These are phyloP conservation scores for Pichia cephalocereana DNA, from an alignment of 805 yeast genomes.

Conservation along the genomic window DNA sequence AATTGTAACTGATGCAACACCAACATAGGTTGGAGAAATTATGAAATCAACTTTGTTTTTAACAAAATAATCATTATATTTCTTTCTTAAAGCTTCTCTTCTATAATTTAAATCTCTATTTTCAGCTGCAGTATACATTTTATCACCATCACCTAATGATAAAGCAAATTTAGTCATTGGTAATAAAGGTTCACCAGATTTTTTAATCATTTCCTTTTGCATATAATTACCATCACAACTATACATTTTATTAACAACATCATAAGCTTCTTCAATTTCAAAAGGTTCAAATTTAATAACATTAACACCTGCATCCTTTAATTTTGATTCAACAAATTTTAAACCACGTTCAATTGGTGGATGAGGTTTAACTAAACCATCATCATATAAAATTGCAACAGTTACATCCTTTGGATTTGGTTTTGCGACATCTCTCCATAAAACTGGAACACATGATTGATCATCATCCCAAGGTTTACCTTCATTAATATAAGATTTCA, in stretches of 20 bases:
- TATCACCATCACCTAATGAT: constrained; percentile 50
- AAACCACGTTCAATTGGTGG: constrained; percentile 58
- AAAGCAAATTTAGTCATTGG: constrained; percentile 57
- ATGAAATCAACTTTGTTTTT: constrained; percentile 54
- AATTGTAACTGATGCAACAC: constrained; percentile 62
- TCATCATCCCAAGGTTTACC: constrained; percentile 57
- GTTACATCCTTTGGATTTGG: constrained; percentile 38
- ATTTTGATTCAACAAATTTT: constrained; percentile 41
- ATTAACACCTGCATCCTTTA: constrained; percentile 50
- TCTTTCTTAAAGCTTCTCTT: constrained; percentile 52
- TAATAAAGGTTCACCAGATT: constrained; percentile 61
- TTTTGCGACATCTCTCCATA: constrained; percentile 40
- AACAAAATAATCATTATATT: constrained; percentile 45
- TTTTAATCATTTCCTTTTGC: constrained; percentile 41
- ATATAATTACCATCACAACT: constrained; percentile 59
- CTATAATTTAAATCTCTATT: constrained; percentile 44
- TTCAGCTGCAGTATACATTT: constrained; percentile 36
- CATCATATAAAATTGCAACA: constrained; percentile 55
- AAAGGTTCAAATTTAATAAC: constrained; percentile 52
- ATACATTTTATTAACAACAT: constrained; percentile 49
- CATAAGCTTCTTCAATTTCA: constrained; percentile 46
- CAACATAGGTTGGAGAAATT: constrained; percentile 57
- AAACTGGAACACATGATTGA: constrained; percentile 37
- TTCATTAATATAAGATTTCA: constrained; percentile 49
- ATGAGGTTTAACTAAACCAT: constrained; percentile 56